Percentiles rank a stretch among this genome's conserved stretches.
These are phyloP conservation scores for Magnusiomyces magnusii DNA, from an alignment of 1,139 yeast species.

Conservation along the genomic window DNA sequence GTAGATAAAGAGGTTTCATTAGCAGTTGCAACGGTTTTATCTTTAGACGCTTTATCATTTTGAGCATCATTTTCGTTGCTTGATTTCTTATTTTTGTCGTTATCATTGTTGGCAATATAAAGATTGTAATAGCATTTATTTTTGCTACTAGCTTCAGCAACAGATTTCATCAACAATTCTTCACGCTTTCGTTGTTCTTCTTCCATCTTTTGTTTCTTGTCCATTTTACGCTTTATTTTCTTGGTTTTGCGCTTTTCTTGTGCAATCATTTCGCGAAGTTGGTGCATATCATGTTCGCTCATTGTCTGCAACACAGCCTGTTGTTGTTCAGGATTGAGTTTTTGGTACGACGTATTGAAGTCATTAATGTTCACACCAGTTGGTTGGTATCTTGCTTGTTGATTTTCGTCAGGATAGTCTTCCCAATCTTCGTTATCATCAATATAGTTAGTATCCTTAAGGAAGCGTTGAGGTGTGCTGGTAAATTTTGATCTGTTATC, in stretches of 20 bases:
- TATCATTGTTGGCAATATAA: background rate
- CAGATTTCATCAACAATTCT: background rate
- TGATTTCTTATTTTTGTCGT: background rate
- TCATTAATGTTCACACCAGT: background rate
- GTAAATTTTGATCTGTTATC: background rate
- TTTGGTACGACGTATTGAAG: background rate
- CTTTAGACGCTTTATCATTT: background rate
- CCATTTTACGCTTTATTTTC: constrained; percentile 2
- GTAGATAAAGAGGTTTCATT: no score
- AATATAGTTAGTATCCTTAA: background rate
- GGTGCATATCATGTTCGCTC: background rate
- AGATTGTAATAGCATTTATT: background rate
- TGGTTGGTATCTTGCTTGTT: background rate
- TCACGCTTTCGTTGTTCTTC: background rate
- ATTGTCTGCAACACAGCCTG: background rate
- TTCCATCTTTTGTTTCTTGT: background rate
- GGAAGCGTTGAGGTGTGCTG: background rate
- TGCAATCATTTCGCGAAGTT: constrained; percentile 2
- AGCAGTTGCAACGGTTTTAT: background rate
- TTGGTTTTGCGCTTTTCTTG: constrained; percentile 2
- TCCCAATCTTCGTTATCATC: background rate
- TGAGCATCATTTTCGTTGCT: background rate
- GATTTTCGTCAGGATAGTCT: background rate
- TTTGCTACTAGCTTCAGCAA: background rate
- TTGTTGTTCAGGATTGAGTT: background rate